A percentile compares a stretch with the other conserved stretches of the same genome.
Conservation (phyloP, 129 eudicot genomes). For the Artemisia argyi region DNA sequence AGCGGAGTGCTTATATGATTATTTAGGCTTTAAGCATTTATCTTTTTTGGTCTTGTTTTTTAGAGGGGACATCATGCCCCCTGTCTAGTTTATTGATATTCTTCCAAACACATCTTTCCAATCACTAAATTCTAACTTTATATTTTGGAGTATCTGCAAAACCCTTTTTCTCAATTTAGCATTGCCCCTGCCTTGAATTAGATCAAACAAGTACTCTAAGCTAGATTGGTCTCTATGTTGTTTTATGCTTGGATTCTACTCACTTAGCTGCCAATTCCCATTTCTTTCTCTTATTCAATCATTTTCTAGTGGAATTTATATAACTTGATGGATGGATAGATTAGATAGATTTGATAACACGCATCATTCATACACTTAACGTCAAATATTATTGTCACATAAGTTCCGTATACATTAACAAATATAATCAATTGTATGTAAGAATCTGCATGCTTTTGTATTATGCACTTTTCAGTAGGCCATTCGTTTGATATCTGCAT, state of each 20-base stretch:
- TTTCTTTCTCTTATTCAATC: constrained; percentile 30
- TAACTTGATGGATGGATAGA: not conserved
- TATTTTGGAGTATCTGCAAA: constrained; percentile 47
- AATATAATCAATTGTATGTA: constrained; percentile 12
- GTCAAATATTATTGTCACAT: constrained; percentile 16
- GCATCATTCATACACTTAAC: constrained; percentile 11
- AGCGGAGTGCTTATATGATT: constrained; percentile 16
- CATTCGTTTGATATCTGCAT: constrained; percentile 4
- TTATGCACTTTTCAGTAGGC: constrained; percentile 24
- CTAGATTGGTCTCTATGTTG: constrained; percentile 55
- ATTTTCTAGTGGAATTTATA: constrained; percentile 26
- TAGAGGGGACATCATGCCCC: constrained; percentile 50
- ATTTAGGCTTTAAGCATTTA: constrained; percentile 26
- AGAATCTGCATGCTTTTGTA: constrained; percentile 25
- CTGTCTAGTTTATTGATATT: constrained; percentile 42
- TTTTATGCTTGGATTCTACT: constrained; percentile 55
- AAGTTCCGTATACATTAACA: not conserved
- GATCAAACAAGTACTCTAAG: constrained; percentile 42
- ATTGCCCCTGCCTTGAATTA: constrained; percentile 11
- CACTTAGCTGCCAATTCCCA: constrained; percentile 45
- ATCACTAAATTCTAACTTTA: constrained; percentile 46
- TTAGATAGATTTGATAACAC: constrained; percentile 12
- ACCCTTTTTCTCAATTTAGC: constrained; percentile 20
- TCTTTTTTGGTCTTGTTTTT: constrained; percentile 30
- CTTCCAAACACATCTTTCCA: constrained; percentile 81